These are phyloP conservation scores for Chytriomyces sp. DNA, from an alignment of 192 early-diverging fungal species.

Conservation along the genomic window DNA sequence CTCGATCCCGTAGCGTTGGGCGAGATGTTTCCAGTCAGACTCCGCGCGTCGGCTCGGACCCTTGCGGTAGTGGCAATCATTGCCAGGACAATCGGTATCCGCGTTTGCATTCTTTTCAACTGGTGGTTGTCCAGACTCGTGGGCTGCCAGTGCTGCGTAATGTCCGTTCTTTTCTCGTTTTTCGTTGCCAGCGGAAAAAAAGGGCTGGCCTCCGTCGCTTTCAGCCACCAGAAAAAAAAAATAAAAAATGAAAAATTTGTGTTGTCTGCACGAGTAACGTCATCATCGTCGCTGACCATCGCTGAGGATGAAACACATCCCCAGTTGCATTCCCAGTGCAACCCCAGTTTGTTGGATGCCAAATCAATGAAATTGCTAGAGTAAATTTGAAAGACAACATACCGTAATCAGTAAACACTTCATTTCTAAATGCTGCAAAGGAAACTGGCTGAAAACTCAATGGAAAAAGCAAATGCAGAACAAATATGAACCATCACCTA, in stretches of 20 bases:
- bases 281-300: no score
- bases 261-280: not conserved
- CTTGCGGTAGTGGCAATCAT: not conserved
- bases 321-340: no score
- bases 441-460: no score
- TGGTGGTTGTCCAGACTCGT: no score
- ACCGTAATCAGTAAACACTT: not conserved
- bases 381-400: not conserved
- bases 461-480: no score
- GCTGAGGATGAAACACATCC: no score
- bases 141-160: no score
- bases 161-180: not conserved
- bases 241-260: not conserved
- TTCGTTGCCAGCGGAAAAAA: not conserved
- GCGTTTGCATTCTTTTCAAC: no score
- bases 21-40: not conserved
- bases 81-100: not conserved
- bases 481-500: not conserved
- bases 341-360: no score
- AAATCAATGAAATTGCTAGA: not conserved
- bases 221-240: not conserved
- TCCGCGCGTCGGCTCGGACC: not conserved
- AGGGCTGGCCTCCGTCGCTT: not conserved
- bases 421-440: no score
- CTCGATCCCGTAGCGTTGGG: not conserved